These are phyloP conservation scores for Emmonsia crescens DNA, from an alignment of 2,329 filamentous ascomycete genomes.

Conservation along the genomic window DNA sequence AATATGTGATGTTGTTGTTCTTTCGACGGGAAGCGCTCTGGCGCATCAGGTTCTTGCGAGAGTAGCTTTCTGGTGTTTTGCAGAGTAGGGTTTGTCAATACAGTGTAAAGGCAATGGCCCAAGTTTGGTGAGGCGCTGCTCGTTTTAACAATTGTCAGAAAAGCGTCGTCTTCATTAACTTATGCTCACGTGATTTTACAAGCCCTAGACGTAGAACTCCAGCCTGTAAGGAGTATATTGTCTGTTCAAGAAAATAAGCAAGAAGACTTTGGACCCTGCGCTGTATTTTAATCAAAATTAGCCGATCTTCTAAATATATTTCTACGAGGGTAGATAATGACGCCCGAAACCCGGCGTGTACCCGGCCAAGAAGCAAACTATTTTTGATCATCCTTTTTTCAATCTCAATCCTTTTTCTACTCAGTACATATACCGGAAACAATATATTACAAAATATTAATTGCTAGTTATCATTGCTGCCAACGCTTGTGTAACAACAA, in stretches of 20 bases:
- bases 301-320: background rate
- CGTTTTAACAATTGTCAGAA: no score
- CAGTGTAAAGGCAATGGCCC: background rate
- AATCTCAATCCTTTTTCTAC: no score
- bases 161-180: no score
- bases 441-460: no score
- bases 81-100: background rate
- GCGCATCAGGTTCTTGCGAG: background rate
- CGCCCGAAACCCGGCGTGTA: no score
- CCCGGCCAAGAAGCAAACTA: no score
- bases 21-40: background rate
- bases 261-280: no score
- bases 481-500: background rate
- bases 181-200: background rate
- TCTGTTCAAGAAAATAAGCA: no score
- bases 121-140: background rate
- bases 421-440: background rate
- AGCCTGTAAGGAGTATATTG: no score
- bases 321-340: no score
- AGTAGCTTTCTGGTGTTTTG: background rate
- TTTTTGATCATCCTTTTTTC: no score
- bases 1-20: background rate
- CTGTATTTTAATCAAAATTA: no score
- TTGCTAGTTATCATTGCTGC: background rate
- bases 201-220: background rate